A percentile compares a stretch with the other conserved stretches of the same genome.
Conservation (phyloP, 2,329 filamentous ascomycete species). For the Fusarium austroafricanum region DNA sequence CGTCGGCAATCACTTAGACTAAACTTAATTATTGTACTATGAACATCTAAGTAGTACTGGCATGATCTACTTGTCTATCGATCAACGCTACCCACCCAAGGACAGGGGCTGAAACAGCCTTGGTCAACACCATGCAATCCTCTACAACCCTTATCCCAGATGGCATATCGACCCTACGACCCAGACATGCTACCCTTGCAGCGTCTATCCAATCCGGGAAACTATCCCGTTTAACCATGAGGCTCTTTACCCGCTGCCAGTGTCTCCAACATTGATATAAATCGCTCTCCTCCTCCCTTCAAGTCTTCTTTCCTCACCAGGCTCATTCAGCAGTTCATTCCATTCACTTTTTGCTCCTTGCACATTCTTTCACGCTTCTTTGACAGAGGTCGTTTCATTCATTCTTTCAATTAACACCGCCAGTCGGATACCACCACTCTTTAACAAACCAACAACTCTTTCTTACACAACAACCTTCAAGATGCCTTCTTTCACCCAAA, state of each 20-base stretch:
- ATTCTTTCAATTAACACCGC: constrained; percentile 39
- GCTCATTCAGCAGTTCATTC: constrained; percentile 47
- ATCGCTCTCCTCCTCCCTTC: constrained; percentile 12
- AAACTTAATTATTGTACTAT: neutral
- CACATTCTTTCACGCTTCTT: constrained; percentile 46
- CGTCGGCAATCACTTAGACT: neutral
- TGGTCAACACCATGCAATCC: constrained; percentile 31
- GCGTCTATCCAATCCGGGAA: constrained; percentile 19
- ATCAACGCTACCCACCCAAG: neutral
- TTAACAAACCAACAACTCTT: constrained; percentile 18
- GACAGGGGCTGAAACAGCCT: constrained; percentile 35
- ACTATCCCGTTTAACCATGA: constrained; percentile 25
- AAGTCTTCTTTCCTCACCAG: constrained; percentile 23
- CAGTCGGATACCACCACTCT: constrained; percentile 34
- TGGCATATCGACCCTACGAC: constrained; percentile 20
- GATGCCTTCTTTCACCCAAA: constrained; percentile 46
- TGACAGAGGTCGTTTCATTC: constrained; percentile 49
- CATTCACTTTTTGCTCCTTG: constrained; percentile 47
- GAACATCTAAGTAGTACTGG: constrained; percentile 3
- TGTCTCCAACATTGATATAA: constrained; percentile 32
- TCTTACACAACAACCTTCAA: constrained; percentile 27
- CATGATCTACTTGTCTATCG: constrained; percentile 27
- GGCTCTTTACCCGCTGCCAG: constrained; percentile 11
- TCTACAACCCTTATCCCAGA: constrained; percentile 26
- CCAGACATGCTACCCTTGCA: constrained; percentile 25